Base-by-base conservation (phyloP, 2,329 filamentous ascomycete species). In the Diaporthe citri region DNA sequence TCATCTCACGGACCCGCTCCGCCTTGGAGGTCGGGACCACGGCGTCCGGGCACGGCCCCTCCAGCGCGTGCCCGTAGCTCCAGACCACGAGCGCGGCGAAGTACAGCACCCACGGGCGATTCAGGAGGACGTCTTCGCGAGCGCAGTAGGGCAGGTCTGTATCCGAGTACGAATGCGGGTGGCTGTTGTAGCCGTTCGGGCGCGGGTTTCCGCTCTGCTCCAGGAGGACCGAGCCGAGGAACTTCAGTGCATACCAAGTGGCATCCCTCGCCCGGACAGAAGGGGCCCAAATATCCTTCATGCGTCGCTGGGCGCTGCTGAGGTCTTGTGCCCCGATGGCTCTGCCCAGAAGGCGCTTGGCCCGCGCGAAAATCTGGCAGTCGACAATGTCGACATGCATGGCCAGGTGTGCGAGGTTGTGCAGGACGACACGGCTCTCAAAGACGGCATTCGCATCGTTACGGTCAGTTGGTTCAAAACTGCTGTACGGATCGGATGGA, bases 351-450 rank as follows among this genome's bases (percentile, higher is more conserved):
- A 98, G 89, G 41, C 96, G 90, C 79, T 93, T 94, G 1, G 96
- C 95, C 12, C 96, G 93, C 7, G 96, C 97, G 82, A 97, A 98
- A 78, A 98, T 97, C 84, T 98, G 96, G 80, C 95, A 96, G 82
- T 98, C 96, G n/a, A 97, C 94, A 72, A 98, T 95, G 81, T 98
- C 96, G 34, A 97, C 95, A 81, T 98, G 95, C 90, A 98, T 98
- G 4, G 95, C 95, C 95, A 99, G 98, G 83, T 98, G 97, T 0
- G 97, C 97, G 17, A 99, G 87, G 80, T 97, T 95, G 81, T 98
- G 96, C 59, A 98, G 87, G 39, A 98, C 96, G 3, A 94, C 97
- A 28, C 95, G 91, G 77, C 93, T 95, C 82, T 98, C 95, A 79
- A 97, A 96, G 41, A 97, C 92, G 20, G 90, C 85, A 73, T 88